These are phyloP conservation scores for Mycocentrospora acerina DNA, from an alignment of 2,329 filamentous ascomycete species.

Conservation along the genomic window DNA sequence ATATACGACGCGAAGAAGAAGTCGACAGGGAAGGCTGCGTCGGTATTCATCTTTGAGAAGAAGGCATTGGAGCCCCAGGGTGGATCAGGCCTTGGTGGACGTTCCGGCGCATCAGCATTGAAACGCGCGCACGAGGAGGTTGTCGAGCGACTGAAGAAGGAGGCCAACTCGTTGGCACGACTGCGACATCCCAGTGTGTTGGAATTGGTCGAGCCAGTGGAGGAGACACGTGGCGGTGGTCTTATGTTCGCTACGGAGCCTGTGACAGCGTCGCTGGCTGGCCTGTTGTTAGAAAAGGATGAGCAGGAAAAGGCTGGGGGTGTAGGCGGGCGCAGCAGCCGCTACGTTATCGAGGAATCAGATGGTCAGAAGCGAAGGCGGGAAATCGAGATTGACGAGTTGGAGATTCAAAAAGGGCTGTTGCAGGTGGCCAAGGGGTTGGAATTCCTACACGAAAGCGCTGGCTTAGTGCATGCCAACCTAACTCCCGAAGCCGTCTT, in stretches of 20 bases:
- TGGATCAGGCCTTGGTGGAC: conserved; percentile 57
- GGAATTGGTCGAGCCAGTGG: conserved; percentile 90
- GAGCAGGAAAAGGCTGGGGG: conserved; percentile 74
- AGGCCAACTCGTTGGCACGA: conserved; percentile 84
- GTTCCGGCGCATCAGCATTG: conserved; percentile 64
- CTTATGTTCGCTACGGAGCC: conserved; percentile 95
- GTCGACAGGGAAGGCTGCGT: conserved; percentile 83
- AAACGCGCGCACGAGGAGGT: conserved; percentile 88
- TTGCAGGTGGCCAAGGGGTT: conserved; percentile 91
- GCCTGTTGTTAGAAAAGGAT: conserved; percentile 83
- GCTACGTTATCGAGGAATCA: conserved; percentile 77
- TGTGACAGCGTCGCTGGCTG: conserved; percentile 84
- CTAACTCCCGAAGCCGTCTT: conserved; percentile 91
- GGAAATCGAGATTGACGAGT: conserved; percentile 90
- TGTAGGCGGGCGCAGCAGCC: conserved; percentile 69
- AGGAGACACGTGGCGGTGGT: conserved; percentile 87
- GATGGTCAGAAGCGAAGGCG: conserved; percentile 69
- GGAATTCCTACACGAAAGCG: conserved; percentile 94
- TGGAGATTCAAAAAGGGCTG: conserved; percentile 96
- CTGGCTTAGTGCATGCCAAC: conserved; percentile 90
- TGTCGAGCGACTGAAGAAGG: conserved; percentile 85
- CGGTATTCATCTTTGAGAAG: conserved; percentile 91
- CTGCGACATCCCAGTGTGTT: conserved; percentile 89
- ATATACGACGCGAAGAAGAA: conserved; percentile 98
- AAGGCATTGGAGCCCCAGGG: conserved; percentile 76